Evolutionary conservation across 139 green algal genomes (phyloP), one percentile per base, ranked within the genome.

Genomic region (Gonium pectorale): DNA sequence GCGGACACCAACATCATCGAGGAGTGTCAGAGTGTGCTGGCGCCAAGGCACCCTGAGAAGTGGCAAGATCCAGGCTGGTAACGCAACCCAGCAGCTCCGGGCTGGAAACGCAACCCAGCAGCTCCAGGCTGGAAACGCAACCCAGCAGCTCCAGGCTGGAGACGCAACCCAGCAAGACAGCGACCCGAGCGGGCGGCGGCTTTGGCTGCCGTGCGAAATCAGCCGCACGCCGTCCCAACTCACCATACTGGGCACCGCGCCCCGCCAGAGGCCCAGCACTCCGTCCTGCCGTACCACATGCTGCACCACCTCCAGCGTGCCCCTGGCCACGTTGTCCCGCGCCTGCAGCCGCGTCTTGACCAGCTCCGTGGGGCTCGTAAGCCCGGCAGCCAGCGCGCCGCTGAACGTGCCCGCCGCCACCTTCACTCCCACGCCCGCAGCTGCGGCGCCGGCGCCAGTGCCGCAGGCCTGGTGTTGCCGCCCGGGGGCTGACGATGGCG

Each of bases 331-430:
- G 51, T 29, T 56, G 49, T 31, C 66, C 46, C 46, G 67, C 9
- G 67, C 80, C 59, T 83, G 77, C 43, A 83, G 62, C 33, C 90
- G 44, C 66, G 89, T 87, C 86, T 94, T 94, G 24, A 98, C 83
- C 3, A 98, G 91, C 82, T 98, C 96, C 19, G 94, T 97, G 49
- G 96, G 96, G 78, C 95, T 98, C 21, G 91, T 90, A 21, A 95
- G 70, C 11, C 73, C 90, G 19, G 94, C 94, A 13, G 96, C 96
- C 2, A 97, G 15, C 11, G 86, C 91, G 33, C 96, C 96, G 66
- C 86, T 94, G 27, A 90, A 15, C 60, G 83, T 90, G 11, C 95
- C 95, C 2, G 96, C 95, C 41, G 86, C 75, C 17, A 97, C 69
- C 77, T 98, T 98, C 27, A 71, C 29, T 1, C 56, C 66, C 8